Base-by-base conservation (phyloP, 2,329 filamentous ascomycete species). In the Penicillium sp. region DNA sequence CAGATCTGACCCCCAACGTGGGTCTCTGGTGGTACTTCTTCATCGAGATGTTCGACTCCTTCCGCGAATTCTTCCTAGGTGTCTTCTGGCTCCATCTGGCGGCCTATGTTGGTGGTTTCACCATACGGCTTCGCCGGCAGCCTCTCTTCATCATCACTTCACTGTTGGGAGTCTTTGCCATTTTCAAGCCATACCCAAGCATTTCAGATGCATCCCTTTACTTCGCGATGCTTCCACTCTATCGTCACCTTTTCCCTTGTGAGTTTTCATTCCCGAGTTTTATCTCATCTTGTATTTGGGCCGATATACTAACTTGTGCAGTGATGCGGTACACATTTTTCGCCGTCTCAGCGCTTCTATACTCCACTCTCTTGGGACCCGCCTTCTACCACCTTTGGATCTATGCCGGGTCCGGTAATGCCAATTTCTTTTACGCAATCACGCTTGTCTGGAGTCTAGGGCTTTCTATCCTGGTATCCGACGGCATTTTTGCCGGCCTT, bases 1-100 rank as follows among this genome's bases (percentile, higher is more conserved):
- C 88, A 6, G 92, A 98, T 59, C 74, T 98, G 27, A 93, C 90
- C 0, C 92, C 92, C 9, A 98, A 96, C 50, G 84, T 93, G 18
- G 92, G 92, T 1, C 73, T 98, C 1, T 98, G 92, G 92, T 98
- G 92, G 92, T 98, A 98, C 67, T 98, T 98, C 68, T 96, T 98
- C 61, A 94, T 93, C 51, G 90, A 98, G 61, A 98, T 98, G 80
- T 98, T 98, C 62, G 92, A 98, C 67, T 90, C 89, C 1, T 98
- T 98, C 74, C 79, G 92, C 26, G 82, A 84, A 52, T 98, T 98
- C 73, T 98, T 96, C 73, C 77, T 98, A 2, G 92, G 85, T 37
- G 89, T 98, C 32, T 98, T 98, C 69, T 96, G 93, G 88, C 76
- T 98, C 44, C 92, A 98, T 60, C 79, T 96, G 41, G 80, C 84